A percentile compares a stretch with the other conserved stretches of the same genome.
Evolutionary conservation across 225 moss, liverwort and hornwort species (phyloP).

Genomic region (Marchantia paleacea): DNA sequence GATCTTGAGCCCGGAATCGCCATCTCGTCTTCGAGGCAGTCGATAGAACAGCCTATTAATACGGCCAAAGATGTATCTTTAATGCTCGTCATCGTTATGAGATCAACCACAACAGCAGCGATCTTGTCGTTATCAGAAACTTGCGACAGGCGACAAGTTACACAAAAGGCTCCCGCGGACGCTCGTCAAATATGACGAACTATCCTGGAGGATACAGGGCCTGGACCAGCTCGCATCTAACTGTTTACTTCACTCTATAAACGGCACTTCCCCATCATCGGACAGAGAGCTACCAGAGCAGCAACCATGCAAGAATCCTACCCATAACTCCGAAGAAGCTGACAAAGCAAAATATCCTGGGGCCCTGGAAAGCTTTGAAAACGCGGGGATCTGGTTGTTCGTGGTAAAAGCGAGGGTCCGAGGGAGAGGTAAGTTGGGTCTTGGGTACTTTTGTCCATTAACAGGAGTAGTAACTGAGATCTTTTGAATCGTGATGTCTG

Average conservation of each 20-base stretch:
- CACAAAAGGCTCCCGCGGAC: too few relatives aligned
- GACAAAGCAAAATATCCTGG: neutral
- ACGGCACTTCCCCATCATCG: neutral
- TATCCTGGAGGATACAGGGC: too few relatives aligned
- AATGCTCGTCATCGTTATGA: neutral
- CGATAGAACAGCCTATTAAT: neutral
- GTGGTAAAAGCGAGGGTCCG: too few relatives aligned
- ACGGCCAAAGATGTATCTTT: neutral
- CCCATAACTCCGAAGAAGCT: neutral
- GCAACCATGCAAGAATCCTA: neutral
- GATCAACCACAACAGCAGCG: neutral
- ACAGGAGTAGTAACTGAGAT: too few relatives aligned
- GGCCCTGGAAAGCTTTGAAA: neutral
- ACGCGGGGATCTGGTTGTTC: too few relatives aligned
- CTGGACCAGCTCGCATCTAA: neutral
- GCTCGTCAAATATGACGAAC: too few relatives aligned
- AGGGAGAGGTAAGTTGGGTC: too few relatives aligned
- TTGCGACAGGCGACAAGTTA: too few relatives aligned
- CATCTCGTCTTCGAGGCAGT: neutral
- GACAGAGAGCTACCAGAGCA: neutral
- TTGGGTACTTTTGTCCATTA: too few relatives aligned
- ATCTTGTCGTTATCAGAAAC: too few relatives aligned
- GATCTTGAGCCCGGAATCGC: too few relatives aligned
- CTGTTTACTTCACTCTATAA: neutral
- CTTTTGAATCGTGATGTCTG: too few relatives aligned